Percentiles rank a stretch among this genome's conserved stretches.
phyloP scores from a whole-genome alignment of 148 eudicot species.

The Hydrangea macrophylla region DNA sequence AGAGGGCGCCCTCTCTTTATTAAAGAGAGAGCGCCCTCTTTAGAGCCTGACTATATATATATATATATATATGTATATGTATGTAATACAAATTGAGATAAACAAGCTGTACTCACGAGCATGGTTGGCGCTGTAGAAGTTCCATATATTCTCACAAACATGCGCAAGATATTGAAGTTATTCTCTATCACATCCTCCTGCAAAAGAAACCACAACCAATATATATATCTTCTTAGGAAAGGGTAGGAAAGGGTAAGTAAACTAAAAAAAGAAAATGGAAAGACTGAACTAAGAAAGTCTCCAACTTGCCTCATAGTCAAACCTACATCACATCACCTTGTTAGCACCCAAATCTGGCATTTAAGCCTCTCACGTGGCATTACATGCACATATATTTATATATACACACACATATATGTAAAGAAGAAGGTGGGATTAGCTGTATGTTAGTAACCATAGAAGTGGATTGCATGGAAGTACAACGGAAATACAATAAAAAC shows the following conservation, averaged over 20 bases:
- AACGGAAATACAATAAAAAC: constrained; percentile 1
- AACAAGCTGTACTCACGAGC: constrained; percentile 51
- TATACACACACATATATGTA: too few relatives aligned
- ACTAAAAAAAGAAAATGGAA: neutral
- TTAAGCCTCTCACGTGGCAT: constrained; percentile 24
- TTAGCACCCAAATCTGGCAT: constrained; percentile 5
- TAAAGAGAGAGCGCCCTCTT: too few relatives aligned
- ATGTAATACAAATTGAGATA: neutral
- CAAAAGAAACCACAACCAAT: constrained; percentile 13
- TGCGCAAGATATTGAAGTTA: constrained; percentile 83
- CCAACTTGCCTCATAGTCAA: constrained; percentile 83
- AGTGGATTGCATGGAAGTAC: neutral
- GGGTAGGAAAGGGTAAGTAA: constrained; percentile 5
- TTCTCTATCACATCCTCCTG: constrained; percentile 91
- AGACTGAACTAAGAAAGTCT: neutral
- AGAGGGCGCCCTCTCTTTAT: too few relatives aligned
- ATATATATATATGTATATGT: too few relatives aligned
- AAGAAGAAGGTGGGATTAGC: constrained; percentile 9
- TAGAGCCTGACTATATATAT: too few relatives aligned
- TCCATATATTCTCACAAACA: constrained; percentile 82
- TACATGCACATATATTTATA: too few relatives aligned
- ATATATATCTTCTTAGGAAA: neutral
- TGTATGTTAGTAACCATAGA: neutral
- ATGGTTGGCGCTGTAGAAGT: constrained; percentile 61
- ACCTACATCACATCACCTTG: constrained; percentile 46